phyloP scores from a whole-genome alignment of 345 rosid species.

The Laguncularia racemosa region DNA sequence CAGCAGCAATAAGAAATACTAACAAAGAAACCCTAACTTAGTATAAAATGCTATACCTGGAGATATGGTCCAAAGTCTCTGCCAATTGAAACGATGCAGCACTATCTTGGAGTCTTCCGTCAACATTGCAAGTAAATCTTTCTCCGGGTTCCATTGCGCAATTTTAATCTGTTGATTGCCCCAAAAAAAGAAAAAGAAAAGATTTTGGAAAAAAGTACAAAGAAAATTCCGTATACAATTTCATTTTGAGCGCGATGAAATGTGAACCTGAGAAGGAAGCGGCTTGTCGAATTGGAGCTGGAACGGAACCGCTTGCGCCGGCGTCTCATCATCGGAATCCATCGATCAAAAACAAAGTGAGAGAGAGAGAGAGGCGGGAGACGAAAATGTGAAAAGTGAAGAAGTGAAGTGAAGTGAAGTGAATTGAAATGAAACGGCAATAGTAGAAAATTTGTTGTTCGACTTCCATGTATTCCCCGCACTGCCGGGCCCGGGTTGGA shows the following conservation, averaged over 20 bases:
- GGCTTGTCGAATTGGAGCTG: slow-evolving; percentile 88
- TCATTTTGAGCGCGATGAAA: background rate
- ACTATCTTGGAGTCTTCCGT: slow-evolving; percentile 65
- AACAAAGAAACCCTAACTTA: no score
- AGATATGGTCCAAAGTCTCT: slow-evolving; percentile 74
- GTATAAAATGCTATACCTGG: slow-evolving; percentile 30
- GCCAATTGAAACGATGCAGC: slow-evolving; percentile 88
- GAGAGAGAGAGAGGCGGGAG: no score
- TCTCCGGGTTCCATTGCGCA: slow-evolving; percentile 81
- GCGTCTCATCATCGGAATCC: slow-evolving; percentile 53
- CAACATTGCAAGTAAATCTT: slow-evolving; percentile 85
- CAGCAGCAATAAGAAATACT: no score
- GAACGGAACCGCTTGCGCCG: slow-evolving; percentile 46
- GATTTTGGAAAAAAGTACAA: background rate
- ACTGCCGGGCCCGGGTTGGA: no score
- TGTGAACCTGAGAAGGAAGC: slow-evolving; percentile 60
- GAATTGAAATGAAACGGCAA: no score
- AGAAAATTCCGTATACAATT: background rate
- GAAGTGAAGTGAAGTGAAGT: no score
- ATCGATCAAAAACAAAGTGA: slow-evolving; percentile 17
- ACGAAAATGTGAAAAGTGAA: no score
- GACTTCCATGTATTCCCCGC: no score
- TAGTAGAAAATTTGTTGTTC: no score
- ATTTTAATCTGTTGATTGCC: slow-evolving; percentile 38
- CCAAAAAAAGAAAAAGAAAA: background rate